Evolutionary conservation across 805 yeast species (phyloP).

Genomic region (Candida xyloterini): DNA sequence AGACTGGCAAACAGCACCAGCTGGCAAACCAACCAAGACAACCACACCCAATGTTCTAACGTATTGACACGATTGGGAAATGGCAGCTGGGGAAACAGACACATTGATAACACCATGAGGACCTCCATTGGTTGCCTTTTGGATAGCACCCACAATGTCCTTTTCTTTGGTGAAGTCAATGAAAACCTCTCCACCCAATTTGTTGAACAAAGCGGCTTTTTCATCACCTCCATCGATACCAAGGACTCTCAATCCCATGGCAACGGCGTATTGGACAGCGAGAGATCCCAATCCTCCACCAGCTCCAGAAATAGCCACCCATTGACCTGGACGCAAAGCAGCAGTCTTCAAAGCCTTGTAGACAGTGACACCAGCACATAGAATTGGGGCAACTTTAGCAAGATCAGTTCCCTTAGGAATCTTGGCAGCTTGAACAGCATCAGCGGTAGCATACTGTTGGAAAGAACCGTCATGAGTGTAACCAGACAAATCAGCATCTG

Average conservation of each 20-base stretch:
- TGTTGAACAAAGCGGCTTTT: conserved; percentile 50
- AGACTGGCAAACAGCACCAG: conserved; percentile 69
- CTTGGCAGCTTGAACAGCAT: conserved; percentile 81
- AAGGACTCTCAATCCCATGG: conserved; percentile 70
- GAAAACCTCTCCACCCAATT: conserved; percentile 61
- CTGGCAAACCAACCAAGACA: conserved; percentile 71
- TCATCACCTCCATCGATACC: conserved; percentile 78
- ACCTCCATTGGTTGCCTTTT: conserved; percentile 47
- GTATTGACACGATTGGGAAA: conserved; percentile 55
- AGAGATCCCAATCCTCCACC: conserved; percentile 81
- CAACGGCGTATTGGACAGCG: conserved; percentile 74
- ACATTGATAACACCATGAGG: conserved; percentile 70
- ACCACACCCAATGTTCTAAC: conserved; percentile 61
- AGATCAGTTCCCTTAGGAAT: conserved; percentile 73
- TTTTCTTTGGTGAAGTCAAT: conserved; percentile 50
- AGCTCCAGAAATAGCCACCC: conserved; percentile 78
- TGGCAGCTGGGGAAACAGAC: conserved; percentile 54
- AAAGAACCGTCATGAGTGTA: conserved; percentile 89
- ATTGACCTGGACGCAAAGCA: conserved; percentile 69
- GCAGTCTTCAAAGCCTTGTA: conserved; percentile 88
- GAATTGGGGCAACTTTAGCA: conserved; percentile 74
- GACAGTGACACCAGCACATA: conserved; percentile 90
- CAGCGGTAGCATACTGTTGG: conserved; percentile 89
- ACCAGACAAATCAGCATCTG: conserved; percentile 71
- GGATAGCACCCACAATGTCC: conserved; percentile 42